Percentiles rank a stretch among this genome's conserved stretches.
phyloP scores from a whole-genome alignment of 768 basidiomycete genomes.

The Pleurotus pulmonarius region DNA sequence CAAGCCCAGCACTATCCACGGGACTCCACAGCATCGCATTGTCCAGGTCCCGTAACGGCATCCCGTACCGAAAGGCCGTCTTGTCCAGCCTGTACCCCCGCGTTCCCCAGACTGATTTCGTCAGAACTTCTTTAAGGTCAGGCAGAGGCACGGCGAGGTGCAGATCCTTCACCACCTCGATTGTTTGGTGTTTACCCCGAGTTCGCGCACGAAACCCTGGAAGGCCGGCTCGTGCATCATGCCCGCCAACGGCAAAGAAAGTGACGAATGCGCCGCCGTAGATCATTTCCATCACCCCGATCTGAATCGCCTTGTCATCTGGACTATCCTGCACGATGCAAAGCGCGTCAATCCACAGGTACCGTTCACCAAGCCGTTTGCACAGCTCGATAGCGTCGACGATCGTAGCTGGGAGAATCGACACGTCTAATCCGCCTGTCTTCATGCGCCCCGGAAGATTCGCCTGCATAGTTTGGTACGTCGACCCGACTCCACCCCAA shows the following conservation, averaged over 20 bases:
- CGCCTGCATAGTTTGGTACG: background rate
- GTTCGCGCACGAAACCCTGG: background rate
- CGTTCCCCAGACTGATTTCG: background rate
- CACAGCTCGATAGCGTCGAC: background rate
- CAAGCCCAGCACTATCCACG: background rate
- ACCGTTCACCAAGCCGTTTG: background rate
- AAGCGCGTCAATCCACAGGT: background rate
- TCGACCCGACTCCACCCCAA: background rate
- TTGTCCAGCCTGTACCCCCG: background rate
- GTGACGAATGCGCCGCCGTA: background rate
- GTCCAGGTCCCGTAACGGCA: background rate
- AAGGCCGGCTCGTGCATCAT: background rate
- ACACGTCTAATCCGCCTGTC: background rate
- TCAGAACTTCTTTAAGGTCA: background rate
- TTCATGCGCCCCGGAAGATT: background rate
- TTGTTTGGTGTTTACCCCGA: background rate
- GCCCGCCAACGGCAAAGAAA: background rate
- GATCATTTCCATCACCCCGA: background rate
- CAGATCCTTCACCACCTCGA: background rate
- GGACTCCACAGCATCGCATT: background rate
- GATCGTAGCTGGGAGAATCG: background rate
- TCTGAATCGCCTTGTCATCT: background rate
- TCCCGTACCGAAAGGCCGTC: slow-evolving; percentile 2
- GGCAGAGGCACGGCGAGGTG: background rate
- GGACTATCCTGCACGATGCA: background rate